A percentile compares a stretch with the other conserved stretches of the same genome.
These are phyloP conservation scores for Pecoramyces ruminantium DNA, from an alignment of 192 early-diverging fungal genomes.

Conservation along the genomic window DNA sequence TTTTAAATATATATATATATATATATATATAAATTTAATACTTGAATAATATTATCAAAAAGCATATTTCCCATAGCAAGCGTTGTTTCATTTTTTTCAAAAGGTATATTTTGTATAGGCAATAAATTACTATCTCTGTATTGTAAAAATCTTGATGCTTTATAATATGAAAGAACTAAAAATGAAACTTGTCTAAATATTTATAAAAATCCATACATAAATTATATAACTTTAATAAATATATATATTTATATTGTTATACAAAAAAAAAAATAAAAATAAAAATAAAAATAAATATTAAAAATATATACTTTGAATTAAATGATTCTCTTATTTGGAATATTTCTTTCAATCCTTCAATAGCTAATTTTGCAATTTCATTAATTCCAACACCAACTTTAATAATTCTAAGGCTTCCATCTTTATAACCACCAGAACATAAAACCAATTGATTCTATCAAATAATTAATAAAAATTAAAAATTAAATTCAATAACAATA, in stretches of 20 bases:
- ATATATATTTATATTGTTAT: too few relatives aligned
- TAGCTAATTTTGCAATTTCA: constrained; percentile 29
- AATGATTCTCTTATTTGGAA: constrained; percentile 46
- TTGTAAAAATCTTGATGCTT: not conserved
- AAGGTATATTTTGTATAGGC: not conserved
- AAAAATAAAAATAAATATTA: not conserved
- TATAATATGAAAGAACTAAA: not conserved
- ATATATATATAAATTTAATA: not conserved
- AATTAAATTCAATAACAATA: not conserved
- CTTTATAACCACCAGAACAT: constrained; percentile 59
- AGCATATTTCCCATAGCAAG: constrained; percentile 20
- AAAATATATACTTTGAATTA: constrained; percentile 19
- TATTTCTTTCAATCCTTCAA: constrained; percentile 48
- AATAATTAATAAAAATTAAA: not conserved
- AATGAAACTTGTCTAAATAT: not conserved
- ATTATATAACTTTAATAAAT: too few relatives aligned
- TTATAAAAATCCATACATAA: too few relatives aligned
- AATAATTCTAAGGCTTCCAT: constrained; percentile 63
- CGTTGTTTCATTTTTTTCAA: constrained; percentile 19
- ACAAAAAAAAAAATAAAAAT: too few relatives aligned
- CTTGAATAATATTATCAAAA: constrained; percentile 39
- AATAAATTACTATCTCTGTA: not conserved
- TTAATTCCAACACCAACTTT: constrained; percentile 77
- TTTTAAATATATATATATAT: not conserved
- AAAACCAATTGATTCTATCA: constrained; percentile 58